These are phyloP conservation scores for Pharus latifolius DNA, from an alignment of 176 grass and related monocot genomes.

Conservation along the genomic window DNA sequence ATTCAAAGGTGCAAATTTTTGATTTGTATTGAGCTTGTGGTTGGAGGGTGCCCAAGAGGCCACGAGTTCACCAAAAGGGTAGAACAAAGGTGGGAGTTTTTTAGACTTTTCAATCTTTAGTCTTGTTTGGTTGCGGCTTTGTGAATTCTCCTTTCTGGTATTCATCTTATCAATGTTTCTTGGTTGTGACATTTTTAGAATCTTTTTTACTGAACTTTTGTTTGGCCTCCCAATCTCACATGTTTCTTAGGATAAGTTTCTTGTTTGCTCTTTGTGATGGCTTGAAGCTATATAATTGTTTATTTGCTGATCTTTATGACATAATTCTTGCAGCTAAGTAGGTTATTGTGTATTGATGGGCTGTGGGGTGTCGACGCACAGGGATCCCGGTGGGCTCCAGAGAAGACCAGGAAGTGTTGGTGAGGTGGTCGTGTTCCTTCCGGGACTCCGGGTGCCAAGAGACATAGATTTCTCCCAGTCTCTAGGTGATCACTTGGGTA, in stretches of 20 bases:
- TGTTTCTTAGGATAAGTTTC: not conserved
- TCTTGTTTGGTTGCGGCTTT: not conserved
- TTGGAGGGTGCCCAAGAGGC: conserved; percentile 3
- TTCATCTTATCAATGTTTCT: not conserved
- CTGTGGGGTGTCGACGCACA: conserved; percentile 41
- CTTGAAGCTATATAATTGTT: no score
- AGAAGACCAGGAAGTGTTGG: conserved; percentile 42
- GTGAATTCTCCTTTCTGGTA: no score
- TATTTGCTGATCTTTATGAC: not conserved
- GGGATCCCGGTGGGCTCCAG: conserved; percentile 19
- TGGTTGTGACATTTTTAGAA: not conserved
- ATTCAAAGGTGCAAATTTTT: not conserved
- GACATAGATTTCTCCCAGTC: conserved; percentile 32
- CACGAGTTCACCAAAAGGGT: not conserved
- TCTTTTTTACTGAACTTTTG: not conserved
- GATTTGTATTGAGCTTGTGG: not conserved
- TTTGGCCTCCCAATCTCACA: not conserved
- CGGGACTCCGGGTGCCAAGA: conserved; percentile 52
- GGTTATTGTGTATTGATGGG: conserved; percentile 36
- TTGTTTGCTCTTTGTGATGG: not conserved
- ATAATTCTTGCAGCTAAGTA: not conserved
- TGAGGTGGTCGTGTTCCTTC: conserved; percentile 68
- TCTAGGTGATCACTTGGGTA: conserved; percentile 33
- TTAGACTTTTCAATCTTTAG: not conserved
- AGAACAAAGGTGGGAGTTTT: conserved; percentile 8